Evolutionary conservation across 176 grass and related monocot genomes (phyloP).

Genomic region (Oryza rufipogon): DNA sequence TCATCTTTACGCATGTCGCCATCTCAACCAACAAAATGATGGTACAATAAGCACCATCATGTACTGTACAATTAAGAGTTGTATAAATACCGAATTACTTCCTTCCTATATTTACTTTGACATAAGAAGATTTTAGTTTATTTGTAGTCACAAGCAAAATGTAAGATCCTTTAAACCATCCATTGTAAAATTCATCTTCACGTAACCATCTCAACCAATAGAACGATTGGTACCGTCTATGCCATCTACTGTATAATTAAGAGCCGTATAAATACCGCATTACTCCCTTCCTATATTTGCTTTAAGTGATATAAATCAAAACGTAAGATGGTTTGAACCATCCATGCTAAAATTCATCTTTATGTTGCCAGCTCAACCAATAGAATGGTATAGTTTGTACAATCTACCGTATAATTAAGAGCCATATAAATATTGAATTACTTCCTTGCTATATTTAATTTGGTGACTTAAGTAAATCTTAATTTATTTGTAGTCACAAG

Average conservation of each 20-base stretch:
- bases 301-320: background rate
- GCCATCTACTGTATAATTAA: background rate
- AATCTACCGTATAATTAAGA: background rate
- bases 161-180: background rate
- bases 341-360: background rate
- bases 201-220: background rate
- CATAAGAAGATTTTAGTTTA: background rate
- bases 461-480: background rate
- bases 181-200: background rate
- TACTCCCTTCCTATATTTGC: background rate
- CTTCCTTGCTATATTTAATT: background rate
- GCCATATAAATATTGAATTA: too few relatives aligned
- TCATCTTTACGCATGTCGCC: background rate
- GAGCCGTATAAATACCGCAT: background rate
- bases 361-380: too few relatives aligned
- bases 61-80: background rate
- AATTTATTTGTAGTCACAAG: too few relatives aligned
- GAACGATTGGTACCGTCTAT: background rate
- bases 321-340: background rate
- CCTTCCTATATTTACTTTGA: background rate
- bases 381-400: too few relatives aligned
- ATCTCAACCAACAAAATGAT: background rate
- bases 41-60: background rate
- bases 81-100: background rate
- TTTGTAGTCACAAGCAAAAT: background rate